These are phyloP conservation scores for Thuidium tamariscinum DNA, from an alignment of 225 moss, liverwort and hornwort species.

Conservation along the genomic window DNA sequence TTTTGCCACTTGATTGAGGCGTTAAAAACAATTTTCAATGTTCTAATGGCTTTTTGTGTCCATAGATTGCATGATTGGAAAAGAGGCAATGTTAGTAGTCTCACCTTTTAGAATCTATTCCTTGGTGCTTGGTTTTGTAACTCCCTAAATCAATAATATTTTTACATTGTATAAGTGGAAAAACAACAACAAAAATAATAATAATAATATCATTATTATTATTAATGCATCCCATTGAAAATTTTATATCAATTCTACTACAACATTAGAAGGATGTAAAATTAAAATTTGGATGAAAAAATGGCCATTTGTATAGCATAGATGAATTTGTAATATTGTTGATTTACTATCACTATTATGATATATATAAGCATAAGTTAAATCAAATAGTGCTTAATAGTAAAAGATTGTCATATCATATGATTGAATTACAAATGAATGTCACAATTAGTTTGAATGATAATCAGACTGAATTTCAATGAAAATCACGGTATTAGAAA, in stretches of 20 bases:
- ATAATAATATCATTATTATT: background rate
- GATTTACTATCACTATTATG: no score
- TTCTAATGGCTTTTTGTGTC: background rate
- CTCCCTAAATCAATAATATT: background rate
- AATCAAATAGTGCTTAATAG: background rate
- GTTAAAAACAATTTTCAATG: background rate
- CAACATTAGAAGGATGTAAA: no score
- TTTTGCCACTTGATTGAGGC: background rate
- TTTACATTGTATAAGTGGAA: fast-evolving
- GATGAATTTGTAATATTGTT: fast-evolving
- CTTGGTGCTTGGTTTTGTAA: background rate
- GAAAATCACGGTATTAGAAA: background rate
- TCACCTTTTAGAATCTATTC: background rate
- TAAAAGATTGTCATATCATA: no score
- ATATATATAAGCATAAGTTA: background rate
- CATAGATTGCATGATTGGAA: background rate
- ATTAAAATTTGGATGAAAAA: background rate
- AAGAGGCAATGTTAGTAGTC: background rate
- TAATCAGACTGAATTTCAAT: background rate
- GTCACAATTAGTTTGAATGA: background rate
- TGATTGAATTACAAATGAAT: background rate
- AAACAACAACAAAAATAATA: background rate
- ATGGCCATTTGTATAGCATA: no score
- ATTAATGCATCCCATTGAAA: background rate
- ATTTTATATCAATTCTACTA: background rate